Evolutionary conservation across 768 basidiomycete genomes (phyloP), one percentile per base, ranked within the genome.

Genomic region (Tricholoma saponaceum): DNA sequence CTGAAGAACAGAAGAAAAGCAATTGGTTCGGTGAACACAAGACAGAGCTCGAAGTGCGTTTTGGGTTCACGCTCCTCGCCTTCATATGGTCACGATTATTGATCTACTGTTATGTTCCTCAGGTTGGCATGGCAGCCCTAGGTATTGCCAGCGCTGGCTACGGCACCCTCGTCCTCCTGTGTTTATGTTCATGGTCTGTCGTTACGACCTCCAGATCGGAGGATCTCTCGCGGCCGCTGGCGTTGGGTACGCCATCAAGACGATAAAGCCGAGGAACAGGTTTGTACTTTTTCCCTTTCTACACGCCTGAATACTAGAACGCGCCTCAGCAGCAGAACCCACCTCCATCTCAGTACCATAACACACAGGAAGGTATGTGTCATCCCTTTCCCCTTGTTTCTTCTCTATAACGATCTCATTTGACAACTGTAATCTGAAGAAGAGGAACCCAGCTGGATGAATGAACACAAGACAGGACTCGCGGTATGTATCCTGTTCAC

Each of bases 1-100:
- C 61, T 20, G 73, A 77, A 16, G 78, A 83, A 55, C 79, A 82
- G 50, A 71, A 78, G 39, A 73, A 83, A 70, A 77, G 80, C 59
- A 71, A 77, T 57, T 87, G 85, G 85, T 81, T 71, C 51, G 82
- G 82, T 4, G 64, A 82, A 1, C 76, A 70, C 60, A 88, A 85
- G 78, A 76, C 84, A 61, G 69, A 84, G 59, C 74, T 87, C 33
- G 80, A 81, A 74, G 86, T 86, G 53, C 41, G 66, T 62, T 18
- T 5, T 16, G 10, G 2, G 13, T 56, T 37, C 18, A 32, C n/a
- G 22, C 37, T 30, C 22, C 22, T n/a, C 12, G 28, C 35, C 54
- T 16, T 44, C 16, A n/a, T 52, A 12, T n/a, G 20, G 47, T 52
- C 53, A n/a, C 55, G 56, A 52, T n/a, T 32, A n/a, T 14, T 39